A percentile compares a stretch with the other conserved stretches of the same genome.
Conservation (phyloP, 495 filamentous ascomycete genomes). For the Echria macrotheca region DNA sequence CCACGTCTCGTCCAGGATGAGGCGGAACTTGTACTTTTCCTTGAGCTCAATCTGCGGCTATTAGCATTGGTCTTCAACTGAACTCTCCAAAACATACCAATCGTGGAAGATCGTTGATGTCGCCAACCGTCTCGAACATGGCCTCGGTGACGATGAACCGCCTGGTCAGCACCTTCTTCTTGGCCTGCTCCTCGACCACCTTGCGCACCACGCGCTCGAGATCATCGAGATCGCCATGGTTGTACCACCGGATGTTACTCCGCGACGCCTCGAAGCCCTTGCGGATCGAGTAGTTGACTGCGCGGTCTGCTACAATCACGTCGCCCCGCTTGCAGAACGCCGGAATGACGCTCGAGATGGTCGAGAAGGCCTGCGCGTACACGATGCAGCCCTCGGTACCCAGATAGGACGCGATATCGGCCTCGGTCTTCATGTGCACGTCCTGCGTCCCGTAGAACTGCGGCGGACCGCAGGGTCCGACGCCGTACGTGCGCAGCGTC, state of each 20-base stretch:
- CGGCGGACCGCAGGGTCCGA: conserved; percentile 92
- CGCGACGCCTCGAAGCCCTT: conserved; percentile 91
- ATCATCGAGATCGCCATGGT: conserved; percentile 95
- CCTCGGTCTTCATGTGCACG: conserved; percentile 94
- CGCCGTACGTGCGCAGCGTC: conserved; percentile 89
- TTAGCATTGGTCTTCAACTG: conserved; percentile 33
- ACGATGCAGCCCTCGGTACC: conserved; percentile 85
- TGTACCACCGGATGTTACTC: conserved; percentile 86
- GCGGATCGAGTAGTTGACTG: conserved; percentile 88
- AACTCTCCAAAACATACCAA: conserved; percentile 52
- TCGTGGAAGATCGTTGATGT: conserved; percentile 76
- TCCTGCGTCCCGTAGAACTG: conserved; percentile 99
- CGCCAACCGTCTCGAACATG: conserved; percentile 84
- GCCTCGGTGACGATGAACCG: conserved; percentile 97
- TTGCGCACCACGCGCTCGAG: conserved; percentile 79
- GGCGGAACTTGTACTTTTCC: conserved; percentile 90
- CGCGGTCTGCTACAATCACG: conserved; percentile 95
- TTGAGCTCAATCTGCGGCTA: conserved; percentile 65
- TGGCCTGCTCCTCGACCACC: conserved; percentile 78
- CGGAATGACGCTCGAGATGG: conserved; percentile 89
- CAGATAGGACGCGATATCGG: conserved; percentile 84
- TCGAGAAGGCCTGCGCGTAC: conserved; percentile 92
- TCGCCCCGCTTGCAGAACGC: conserved; percentile 96
- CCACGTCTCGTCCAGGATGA: conserved; percentile 95
- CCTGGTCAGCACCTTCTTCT: conserved; percentile 82